Conservation (phyloP, 768 basidiomycete genomes). For the Galerina marginata region DNA sequence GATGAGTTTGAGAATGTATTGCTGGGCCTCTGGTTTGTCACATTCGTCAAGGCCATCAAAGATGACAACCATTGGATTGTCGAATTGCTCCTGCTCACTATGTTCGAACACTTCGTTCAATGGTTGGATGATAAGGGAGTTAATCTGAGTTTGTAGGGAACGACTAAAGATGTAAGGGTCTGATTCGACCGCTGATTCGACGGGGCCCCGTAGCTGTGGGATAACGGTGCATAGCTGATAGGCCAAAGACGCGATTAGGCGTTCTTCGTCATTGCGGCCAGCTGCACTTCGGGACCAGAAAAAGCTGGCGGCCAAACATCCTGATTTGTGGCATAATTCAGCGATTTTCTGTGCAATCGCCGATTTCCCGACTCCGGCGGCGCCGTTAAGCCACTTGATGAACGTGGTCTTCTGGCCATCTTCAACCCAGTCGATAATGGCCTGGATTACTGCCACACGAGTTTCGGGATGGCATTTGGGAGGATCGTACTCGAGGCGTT, state of each 20-base stretch:
- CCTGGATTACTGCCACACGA: slow-evolving; percentile 7
- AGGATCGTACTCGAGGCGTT: background rate
- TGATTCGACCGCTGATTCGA: background rate
- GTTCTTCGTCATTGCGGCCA: background rate
- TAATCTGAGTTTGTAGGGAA: slow-evolving; percentile 9
- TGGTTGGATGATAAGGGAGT: slow-evolving; percentile 9
- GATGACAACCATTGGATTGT: slow-evolving; percentile 9
- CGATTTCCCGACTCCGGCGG: slow-evolving; percentile 24
- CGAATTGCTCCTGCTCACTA: background rate
- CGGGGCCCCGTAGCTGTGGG: background rate
- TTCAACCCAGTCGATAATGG: slow-evolving; percentile 14
- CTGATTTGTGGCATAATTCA: slow-evolving; percentile 1
- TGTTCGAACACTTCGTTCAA: background rate
- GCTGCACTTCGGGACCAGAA: slow-evolving; percentile 12
- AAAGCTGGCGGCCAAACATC: slow-evolving; percentile 12
- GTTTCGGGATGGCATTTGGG: slow-evolving; percentile 21
- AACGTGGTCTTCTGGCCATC: background rate
- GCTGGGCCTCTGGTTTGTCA: slow-evolving; percentile 1
- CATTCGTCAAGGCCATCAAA: slow-evolving; percentile 28
- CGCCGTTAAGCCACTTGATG: slow-evolving; percentile 22
- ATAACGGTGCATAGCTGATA: slow-evolving; percentile 11
- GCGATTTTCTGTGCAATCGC: slow-evolving; percentile 19
- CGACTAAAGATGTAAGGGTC: slow-evolving; percentile 10
- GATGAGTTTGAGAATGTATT: slow-evolving; percentile 1
- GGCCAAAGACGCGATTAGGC: slow-evolving; percentile 13